Conservation (phyloP, 1,284 basidiomycete species). For the Macrocystidia cucumis region DNA sequence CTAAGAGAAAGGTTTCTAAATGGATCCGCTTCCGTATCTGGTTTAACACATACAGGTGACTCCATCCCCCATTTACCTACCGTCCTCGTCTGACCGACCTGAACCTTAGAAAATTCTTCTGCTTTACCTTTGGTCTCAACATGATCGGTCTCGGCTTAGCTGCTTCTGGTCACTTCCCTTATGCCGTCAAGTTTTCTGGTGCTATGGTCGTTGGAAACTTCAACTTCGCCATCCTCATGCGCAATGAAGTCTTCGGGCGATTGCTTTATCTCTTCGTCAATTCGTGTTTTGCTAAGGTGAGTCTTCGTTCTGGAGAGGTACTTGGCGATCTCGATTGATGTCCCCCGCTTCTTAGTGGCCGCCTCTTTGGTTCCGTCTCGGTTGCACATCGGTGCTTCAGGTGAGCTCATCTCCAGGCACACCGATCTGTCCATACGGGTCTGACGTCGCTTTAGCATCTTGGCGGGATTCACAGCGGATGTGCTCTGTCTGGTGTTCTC, state of each 20-base stretch:
- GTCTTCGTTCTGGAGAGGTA: slow-evolving; percentile 8
- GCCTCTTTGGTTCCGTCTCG: slow-evolving; percentile 61
- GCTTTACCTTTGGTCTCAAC: slow-evolving; percentile 48
- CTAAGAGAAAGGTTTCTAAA: slow-evolving; percentile 38
- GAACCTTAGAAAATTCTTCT: slow-evolving; percentile 53
- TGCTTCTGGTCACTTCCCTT: slow-evolving; percentile 57
- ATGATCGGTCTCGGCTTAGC: slow-evolving; percentile 53
- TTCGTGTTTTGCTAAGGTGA: slow-evolving; percentile 55
- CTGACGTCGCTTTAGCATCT: slow-evolving; percentile 41
- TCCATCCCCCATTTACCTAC: neutral
- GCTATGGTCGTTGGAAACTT: slow-evolving; percentile 56
- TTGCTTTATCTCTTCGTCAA: slow-evolving; percentile 45
- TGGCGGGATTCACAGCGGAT: slow-evolving; percentile 71
- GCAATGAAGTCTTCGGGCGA: slow-evolving; percentile 51
- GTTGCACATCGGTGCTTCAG: slow-evolving; percentile 64
- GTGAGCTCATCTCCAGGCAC: slow-evolving; percentile 20
- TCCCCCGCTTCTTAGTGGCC: slow-evolving; percentile 66
- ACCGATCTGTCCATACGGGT: neutral
- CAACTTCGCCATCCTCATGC: slow-evolving; percentile 39
- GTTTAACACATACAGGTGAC: slow-evolving; percentile 64
- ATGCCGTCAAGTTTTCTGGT: slow-evolving; percentile 49
- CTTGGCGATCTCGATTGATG: neutral
- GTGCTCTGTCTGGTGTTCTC: slow-evolving; percentile 55
- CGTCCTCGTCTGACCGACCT: neutral
- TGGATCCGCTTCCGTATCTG: slow-evolving; percentile 54